A percentile compares a stretch with the other conserved stretches of the same genome.
Conservation (phyloP, 2,329 filamentous ascomycete species). For the Pseudofabraea citricarpa region DNA sequence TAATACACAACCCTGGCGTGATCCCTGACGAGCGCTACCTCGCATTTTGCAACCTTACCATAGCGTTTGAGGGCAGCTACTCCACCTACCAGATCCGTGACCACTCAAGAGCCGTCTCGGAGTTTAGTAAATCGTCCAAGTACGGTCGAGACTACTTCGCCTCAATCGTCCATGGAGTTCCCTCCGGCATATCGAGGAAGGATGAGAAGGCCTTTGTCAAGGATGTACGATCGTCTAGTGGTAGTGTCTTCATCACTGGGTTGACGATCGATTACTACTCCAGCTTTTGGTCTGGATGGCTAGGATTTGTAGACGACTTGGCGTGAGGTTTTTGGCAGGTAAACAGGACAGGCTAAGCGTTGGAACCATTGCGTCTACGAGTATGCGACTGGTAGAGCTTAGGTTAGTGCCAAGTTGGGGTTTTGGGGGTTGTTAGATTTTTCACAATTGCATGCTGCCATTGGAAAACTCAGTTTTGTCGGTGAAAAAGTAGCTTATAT, state of each 20-base stretch:
- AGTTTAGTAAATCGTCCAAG: constrained; percentile 20
- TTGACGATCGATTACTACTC: constrained; percentile 34
- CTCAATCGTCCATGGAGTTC: constrained; percentile 34
- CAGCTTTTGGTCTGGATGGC: constrained; percentile 32
- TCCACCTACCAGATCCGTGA: constrained; percentile 30
- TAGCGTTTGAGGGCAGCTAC: constrained; percentile 37
- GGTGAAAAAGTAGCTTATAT: no score
- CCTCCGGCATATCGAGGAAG: constrained; percentile 23
- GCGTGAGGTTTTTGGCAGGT: no score
- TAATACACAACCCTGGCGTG: constrained; percentile 38
- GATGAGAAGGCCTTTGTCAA: constrained; percentile 24
- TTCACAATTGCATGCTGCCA: no score
- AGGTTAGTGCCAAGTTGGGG: no score
- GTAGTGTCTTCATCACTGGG: constrained; percentile 35
- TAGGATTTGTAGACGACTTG: constrained; percentile 27
- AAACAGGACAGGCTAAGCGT: no score
- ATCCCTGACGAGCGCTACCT: constrained; percentile 36
- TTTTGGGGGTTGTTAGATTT: no score
- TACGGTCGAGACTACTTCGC: constrained; percentile 28
- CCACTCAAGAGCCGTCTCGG: constrained; percentile 26
- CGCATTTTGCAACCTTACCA: constrained; percentile 32
- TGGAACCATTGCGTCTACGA: no score
- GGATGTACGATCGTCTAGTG: constrained; percentile 29
- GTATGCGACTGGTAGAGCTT: no score
- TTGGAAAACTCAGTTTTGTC: no score